Evolutionary conservation across 306 rosid genomes (phyloP).

Genomic region (Cercis canadensis): DNA sequence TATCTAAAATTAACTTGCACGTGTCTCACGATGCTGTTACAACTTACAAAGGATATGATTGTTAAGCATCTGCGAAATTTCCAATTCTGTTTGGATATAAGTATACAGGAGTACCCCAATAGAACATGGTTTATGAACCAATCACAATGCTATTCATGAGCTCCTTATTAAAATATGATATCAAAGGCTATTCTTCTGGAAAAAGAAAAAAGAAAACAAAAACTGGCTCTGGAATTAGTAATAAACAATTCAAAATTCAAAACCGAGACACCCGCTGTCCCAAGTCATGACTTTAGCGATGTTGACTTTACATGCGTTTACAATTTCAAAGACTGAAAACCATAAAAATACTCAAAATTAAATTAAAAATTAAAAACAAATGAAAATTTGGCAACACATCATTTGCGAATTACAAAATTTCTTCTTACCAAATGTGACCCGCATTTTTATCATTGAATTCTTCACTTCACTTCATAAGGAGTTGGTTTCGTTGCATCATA

Average conservation of each 20-base stretch:
- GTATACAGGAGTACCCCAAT: too few relatives aligned
- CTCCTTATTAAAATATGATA: too few relatives aligned
- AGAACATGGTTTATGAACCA: too few relatives aligned
- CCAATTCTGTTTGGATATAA: conserved; percentile 24
- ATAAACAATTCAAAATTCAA: conserved; percentile 38
- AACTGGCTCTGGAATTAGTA: background rate
- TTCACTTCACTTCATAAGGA: conserved; percentile 17
- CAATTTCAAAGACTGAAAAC: conserved; percentile 24
- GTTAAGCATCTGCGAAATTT: conserved; percentile 34
- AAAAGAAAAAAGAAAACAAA: background rate
- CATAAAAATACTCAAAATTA: background rate
- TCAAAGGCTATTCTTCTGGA: background rate
- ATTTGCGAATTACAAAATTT: conserved; percentile 17
- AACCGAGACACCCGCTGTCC: conserved; percentile 16
- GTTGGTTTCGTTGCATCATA: background rate
- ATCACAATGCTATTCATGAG: too few relatives aligned
- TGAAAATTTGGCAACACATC: conserved; percentile 14
- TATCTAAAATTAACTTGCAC: background rate
- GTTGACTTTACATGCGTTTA: conserved; percentile 44
- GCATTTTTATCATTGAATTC: conserved; percentile 38
- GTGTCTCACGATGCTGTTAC: conserved; percentile 21
- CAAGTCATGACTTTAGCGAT: conserved; percentile 21
- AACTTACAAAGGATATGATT: background rate
- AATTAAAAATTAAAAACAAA: conserved; percentile 3
- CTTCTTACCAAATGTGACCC: conserved; percentile 5